Evolutionary conservation across 2,329 filamentous ascomycete species (phyloP), one percentile per base, ranked within the genome.

Genomic region (Gnomoniopsis smithogilvyi): DNA sequence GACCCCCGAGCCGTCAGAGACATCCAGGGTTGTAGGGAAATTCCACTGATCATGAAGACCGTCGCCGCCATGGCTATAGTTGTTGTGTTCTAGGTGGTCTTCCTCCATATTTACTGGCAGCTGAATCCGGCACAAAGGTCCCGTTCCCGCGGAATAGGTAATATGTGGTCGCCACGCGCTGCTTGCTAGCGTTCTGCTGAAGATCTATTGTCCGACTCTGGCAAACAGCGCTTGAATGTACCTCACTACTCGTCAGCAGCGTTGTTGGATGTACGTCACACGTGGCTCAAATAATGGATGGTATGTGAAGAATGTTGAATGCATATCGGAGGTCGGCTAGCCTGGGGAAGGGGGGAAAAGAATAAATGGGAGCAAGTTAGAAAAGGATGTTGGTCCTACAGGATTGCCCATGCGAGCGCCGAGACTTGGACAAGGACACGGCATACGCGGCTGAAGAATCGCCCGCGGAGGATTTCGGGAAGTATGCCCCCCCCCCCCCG

Each of bases 1-100:
- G 19, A 59, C 57, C 6, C 51, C 56, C 21, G 51, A 59, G 19
- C 56, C 50, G 15, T 59, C 57, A 34, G 57, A 59, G 7, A 59
- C 57, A 19, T 59, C 52, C 17, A 59, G 41, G 11, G 48, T 51
- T 26, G 52, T 38, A 14, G 57, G 57, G 17, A 56, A 41, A 6
- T 59, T 19, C 51, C 51, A 53, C n/a, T 41, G 49, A 33, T 36
- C 12, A 4, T 41, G 36, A 15, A n/a, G 12, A 4, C 11, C 43
- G 6, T 19, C 19, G 10, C 43, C 21, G n/a, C 19, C 51, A 36
- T 52, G 30, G 50, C 50, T 26, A 19, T n/a, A 22, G 38, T 22
- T 30, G 22, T 43, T 36, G 30, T 41, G 3, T 24, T 26, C 8
- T 30, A 11, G 3, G 10, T 21, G 15, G 24, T 41, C 22, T 53